Base-by-base conservation (phyloP, 2,329 filamentous ascomycete species). In the Plectosphaerella plurivora region DNA sequence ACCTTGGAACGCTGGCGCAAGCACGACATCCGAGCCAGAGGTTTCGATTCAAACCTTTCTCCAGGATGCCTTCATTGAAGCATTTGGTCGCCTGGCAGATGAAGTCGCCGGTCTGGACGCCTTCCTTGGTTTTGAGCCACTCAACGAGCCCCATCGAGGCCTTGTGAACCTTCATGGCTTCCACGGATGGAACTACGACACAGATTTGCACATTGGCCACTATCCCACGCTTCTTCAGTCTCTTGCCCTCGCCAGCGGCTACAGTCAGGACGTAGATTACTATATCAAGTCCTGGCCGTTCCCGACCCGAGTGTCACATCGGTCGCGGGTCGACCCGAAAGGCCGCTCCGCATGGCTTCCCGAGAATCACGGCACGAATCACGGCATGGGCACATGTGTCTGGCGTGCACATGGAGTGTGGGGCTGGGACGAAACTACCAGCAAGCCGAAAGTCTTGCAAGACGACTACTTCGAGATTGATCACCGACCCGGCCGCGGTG, bases 241-340 rank as follows among this genome's bases (percentile, higher is more conserved):
- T 0, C 66, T 73, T n/a, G 69, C 70, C 0, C 60, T 73, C 5
- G 71, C 71, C 1, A 72, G 68, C 25, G 71, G 71, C 1, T 65
- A 71, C 22, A 59, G 65, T 2, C 70, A 71, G 20, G 56, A 64
- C 6, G 62, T 73, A 8, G 57, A 66, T 11, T 72, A 68, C 53
- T 73, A 72, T 52, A 63, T 70, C 53, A 70, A 71, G 42, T 71
- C 71, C 3, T 73, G 71, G 71, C 71, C 71, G 3, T 70, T 65
- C 49, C 71, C 71, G 9, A 72, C 67, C 20, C 66, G 69, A 3
- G 59, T 66, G 18, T 69, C 67, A 3, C 65, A 71, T 52, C 61
- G 63, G 16, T 64, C 70, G 2, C 47, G 59, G 6, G 51, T 73
- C 44, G 71, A 73, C 20, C 65, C 66, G 35, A 66, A 68, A 46